Base-by-base conservation (phyloP, 2,329 filamentous ascomycete genomes). In the Alternaria conjuncta region DNA sequence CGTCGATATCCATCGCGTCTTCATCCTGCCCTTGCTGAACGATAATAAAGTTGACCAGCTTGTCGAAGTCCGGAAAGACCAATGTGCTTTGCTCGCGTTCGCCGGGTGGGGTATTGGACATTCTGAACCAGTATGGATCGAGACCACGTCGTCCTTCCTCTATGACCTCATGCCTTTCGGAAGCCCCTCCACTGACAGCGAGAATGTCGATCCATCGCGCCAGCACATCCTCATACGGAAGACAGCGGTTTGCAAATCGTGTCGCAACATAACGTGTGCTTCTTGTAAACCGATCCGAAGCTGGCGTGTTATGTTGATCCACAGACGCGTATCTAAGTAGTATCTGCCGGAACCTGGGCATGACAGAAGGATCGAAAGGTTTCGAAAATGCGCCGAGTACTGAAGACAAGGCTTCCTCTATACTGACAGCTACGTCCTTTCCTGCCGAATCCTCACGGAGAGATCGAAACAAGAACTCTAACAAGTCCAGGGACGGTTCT, bases 121-220 rank as follows among this genome's bases (percentile, higher is more conserved):
- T 86, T 50, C 83, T 82, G 71, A 90, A 90, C 89, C 89, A 92
- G 74, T 91, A 90, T 11, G 90, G 89, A 79, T 97, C 93, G 5
- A 97, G 85, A 1, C 96, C 96, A 78, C 93, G 94, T 65, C 89
- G 90, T 2, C 94, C 96, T 81, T 98, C 95, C 76, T 99, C 96
- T 1, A 92, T 81, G 4, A 98, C 89, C 75, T 98, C 95, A 64
- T 90, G 91, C 49, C 92, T 88, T 75, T 94, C 91, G 55, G 88
- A 86, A 3, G 82, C 79, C 4, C 86, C 85, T 12, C 89, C 89
- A 15, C 88, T 89, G 9, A 96, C 83, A 8, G 94, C 95, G 54
- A 97, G 85, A 15, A 98, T 87, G 77, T 97, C 89, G 50, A 97
- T 92, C 92, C 93, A 97, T 53, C 96, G 88, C 25, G 89, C 96